phyloP scores from a whole-genome alignment of 352 stramenopile species.

The Pythium vanterpoolii region DNA sequence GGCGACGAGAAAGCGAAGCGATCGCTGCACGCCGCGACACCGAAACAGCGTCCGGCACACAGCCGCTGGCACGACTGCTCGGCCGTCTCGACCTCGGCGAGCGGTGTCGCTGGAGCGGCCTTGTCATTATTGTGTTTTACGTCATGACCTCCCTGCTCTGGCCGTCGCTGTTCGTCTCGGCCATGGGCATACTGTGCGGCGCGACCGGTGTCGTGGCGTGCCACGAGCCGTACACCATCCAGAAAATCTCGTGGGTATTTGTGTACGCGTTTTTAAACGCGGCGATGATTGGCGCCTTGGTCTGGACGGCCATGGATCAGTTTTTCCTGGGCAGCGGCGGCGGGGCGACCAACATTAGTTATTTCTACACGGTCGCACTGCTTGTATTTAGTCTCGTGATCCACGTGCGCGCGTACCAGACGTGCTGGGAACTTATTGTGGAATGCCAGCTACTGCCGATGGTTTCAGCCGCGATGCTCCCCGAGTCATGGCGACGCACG shows the following conservation, averaged over 20 bases:
- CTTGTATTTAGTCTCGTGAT: constrained; percentile 2
- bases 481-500: constrained; percentile 2
- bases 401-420: constrained; percentile 2
- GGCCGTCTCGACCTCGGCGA: constrained; percentile 13
- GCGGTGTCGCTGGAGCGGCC: constrained; percentile 14
- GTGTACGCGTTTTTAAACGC: constrained; percentile 14
- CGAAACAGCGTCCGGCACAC: background rate
- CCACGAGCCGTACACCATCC: constrained; percentile 13
- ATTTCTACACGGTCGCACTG: constrained; percentile 7
- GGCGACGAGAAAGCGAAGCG: background rate
- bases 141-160: constrained; percentile 16
- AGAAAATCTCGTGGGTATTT: constrained; percentile 12
- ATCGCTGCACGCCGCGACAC: background rate
- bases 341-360: background rate
- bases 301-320: constrained; percentile 7
- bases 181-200: constrained; percentile 4
- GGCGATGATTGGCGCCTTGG: constrained; percentile 5
- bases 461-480: background rate
- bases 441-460: constrained; percentile 1
- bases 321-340: background rate
- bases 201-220: constrained; percentile 2
- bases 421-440: background rate
- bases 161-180: constrained; percentile 15
- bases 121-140: constrained; percentile 14
- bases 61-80: constrained; percentile 5